Base-by-base conservation (phyloP, 2,329 filamentous ascomycete species). In the Alternaria sp. region DNA sequence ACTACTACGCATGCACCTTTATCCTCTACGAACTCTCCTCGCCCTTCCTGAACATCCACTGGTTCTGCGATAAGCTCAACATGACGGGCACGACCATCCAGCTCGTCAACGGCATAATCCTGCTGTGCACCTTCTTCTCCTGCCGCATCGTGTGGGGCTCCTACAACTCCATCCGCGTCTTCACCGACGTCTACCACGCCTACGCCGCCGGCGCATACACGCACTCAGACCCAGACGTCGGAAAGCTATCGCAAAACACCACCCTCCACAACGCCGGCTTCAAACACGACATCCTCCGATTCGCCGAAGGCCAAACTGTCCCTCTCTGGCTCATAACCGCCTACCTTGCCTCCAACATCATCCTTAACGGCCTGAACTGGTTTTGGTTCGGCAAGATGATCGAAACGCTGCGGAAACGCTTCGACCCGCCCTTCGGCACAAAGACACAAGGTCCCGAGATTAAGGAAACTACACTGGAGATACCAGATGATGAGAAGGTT, bases 341-440 rank as follows among this genome's bases (percentile, higher is more conserved):
- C 26, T 96, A 96, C 75, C 79, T 94, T 7, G 84, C 84, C 10
- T 89, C 88, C 74, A 96, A 96, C 78, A 58, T 92, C 20, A 87
- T 87, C 0, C 85, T 96, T 25, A 95, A 94, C 75, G 84, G 86
- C 12, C 82, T 96, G 56, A 96, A 96, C 81, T 89, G 92, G 74
- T 92, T 90, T 81, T 96, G 93, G 93, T 96, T 95, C 77, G 85
- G 88, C 74, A 93, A 93, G 86, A 96, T 96, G 93, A 89, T 96
- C 66, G 85, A 88, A 63, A 92, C 92, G 9, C 88, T 96, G 12
- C 85, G 89, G 63, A 94, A 92, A 83, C 86, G 92, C 25, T 96
- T 96, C 75, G 86, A 88, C 64, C 84, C 84, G 80, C 90, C 84
- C 6, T 76, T 82, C 15, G 83, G 83, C 44, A 85, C 84, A 11